Evolutionary conservation across 1,139 yeast species (phyloP), one percentile per base, ranked within the genome.

Genomic region (Diutina sp.): DNA sequence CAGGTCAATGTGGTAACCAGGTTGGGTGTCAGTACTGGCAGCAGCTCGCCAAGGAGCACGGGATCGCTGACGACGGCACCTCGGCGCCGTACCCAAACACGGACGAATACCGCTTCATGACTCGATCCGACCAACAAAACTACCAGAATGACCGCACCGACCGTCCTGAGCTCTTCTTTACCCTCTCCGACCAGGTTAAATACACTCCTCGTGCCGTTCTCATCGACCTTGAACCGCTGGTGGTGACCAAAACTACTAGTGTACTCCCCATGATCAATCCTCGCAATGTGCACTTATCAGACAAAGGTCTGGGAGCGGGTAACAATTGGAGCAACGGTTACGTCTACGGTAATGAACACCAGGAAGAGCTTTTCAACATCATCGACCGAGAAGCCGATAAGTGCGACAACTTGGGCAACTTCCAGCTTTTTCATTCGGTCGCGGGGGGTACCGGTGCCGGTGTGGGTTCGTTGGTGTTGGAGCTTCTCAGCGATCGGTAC

Each of bases 371-470:
- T 54, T 65, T 89, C 60, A 93, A 90, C 65, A 82, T 91, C 79
- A 79, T 93, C 54, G 97, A 91, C 66, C 77, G 96, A 59, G 98
- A 93, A 64, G 80, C 91, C 51, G 99, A 93, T 66, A 87, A 89
- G 48, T 87, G 97, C 64, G 99, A 93, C 60, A 86, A 88, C 58
- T 73, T 91, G 57, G 93, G 90, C 60, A 95, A 95, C 6, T 93
- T 95, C 68, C 96, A 90, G 73, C 72, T 93, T 61, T 71, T 91
- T 58, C 99, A 93, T 68, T 89, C 97, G 16, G 96, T 95, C n/a
- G 98, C 97, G 0, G 99, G 99, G 30, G 99, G 99, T 46, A 93
- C 99, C 0, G 99, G 99, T 0, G 87, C 97, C 0, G 99, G 99
- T 7, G 82, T 90, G 52, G 99, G 99, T 0, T 89, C 97, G 0